Evolutionary conservation across 495 filamentous ascomycete genomes (phyloP).

Genomic region (Pseudotulostoma volvatum): DNA sequence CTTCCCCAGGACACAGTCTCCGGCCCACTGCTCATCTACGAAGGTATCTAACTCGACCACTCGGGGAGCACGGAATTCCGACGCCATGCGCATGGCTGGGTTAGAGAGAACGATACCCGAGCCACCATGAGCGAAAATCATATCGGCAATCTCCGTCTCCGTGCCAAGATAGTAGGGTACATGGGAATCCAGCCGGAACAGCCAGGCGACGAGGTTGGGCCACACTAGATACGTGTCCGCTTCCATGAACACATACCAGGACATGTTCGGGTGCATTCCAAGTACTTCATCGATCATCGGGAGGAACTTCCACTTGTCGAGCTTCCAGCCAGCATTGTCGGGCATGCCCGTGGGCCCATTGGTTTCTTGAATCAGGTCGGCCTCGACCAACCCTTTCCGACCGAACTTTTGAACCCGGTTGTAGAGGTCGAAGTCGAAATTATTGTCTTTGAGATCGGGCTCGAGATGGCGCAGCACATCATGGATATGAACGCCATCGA

Average conservation of each 20-base stretch:
- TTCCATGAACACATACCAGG: constrained; percentile 57
- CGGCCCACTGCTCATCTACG: constrained; percentile 21
- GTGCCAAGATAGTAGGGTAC: constrained; percentile 38
- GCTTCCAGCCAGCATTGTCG: constrained; percentile 38
- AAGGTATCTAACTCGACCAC: constrained; percentile 15
- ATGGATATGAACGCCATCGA: constrained; percentile 21
- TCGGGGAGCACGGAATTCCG: constrained; percentile 4
- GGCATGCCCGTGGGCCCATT: constrained; percentile 22
- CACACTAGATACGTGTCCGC: constrained; percentile 51
- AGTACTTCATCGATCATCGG: constrained; percentile 44
- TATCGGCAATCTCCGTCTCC: constrained; percentile 28
- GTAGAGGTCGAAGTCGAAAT: constrained; percentile 29
- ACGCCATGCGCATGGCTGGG: constrained; percentile 17
- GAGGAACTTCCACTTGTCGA: constrained; percentile 60
- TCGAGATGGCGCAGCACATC: constrained; percentile 27
- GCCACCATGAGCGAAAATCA: constrained; percentile 48
- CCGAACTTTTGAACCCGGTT: constrained; percentile 23
- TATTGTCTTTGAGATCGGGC: constrained; percentile 15
- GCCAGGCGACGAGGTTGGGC: constrained; percentile 42
- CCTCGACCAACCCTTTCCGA: constrained; percentile 16
- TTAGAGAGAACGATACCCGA: constrained; percentile 41
- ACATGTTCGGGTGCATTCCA: constrained; percentile 28
- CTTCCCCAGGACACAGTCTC: constrained; percentile 31
- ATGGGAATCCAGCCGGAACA: constrained; percentile 31
- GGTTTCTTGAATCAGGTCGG: constrained; percentile 15